Evolutionary conservation across 768 basidiomycete genomes (phyloP).

Genomic region (Tylopilus felleus): DNA sequence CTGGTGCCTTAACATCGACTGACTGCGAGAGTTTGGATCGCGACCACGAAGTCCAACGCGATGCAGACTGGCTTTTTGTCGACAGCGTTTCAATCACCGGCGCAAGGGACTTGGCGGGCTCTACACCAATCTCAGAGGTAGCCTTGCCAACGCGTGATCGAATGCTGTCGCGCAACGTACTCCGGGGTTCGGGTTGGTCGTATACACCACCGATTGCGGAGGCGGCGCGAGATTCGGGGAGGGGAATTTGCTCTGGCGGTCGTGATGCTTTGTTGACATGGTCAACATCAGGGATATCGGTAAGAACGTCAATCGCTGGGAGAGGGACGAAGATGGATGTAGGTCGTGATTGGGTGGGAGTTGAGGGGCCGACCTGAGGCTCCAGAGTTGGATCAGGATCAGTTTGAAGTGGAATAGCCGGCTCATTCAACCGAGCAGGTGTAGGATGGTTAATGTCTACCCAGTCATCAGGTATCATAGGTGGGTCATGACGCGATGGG

Average conservation of each 20-base stretch:
- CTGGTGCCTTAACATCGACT: neutral
- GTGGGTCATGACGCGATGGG: constrained; percentile 18
- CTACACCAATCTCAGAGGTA: constrained; percentile 24
- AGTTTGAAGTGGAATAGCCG: constrained; percentile 1
- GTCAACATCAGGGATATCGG: constrained; percentile 20
- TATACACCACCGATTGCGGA: constrained; percentile 28
- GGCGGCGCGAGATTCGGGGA: constrained; percentile 30
- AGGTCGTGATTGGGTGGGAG: constrained; percentile 9
- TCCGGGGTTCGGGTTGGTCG: constrained; percentile 23
- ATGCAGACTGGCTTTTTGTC: neutral
- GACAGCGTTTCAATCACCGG: constrained; percentile 3
- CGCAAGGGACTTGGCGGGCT: constrained; percentile 4
- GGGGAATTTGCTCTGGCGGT: constrained; percentile 21
- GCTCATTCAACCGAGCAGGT: constrained; percentile 5
- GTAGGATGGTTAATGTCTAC: constrained; percentile 20
- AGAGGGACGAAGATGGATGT: constrained; percentile 11
- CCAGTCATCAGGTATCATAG: constrained; percentile 30
- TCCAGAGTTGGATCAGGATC: constrained; percentile 7
- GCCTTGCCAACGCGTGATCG: constrained; percentile 16
- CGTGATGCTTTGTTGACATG: neutral
- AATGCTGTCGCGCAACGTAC: constrained; percentile 10
- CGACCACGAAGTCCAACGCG: neutral
- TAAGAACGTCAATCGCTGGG: constrained; percentile 8
- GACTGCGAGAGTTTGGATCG: constrained; percentile 4
- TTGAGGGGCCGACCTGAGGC: neutral